phyloP scores from a whole-genome alignment of 306 rosid species.

The Fragaria iinumae region DNA sequence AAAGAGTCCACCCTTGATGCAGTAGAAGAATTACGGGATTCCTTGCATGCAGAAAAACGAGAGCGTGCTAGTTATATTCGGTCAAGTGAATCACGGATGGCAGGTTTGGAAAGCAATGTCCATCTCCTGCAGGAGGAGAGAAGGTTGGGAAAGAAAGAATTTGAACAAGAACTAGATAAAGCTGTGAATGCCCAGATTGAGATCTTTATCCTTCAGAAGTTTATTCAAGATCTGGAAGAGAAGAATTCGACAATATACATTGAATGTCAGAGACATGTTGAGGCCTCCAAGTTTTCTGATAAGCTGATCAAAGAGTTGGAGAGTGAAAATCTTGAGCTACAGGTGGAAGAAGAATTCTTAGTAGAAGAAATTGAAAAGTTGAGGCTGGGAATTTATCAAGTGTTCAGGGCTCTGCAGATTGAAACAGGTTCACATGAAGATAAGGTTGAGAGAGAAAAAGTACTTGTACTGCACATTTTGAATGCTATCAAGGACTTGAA shows the following conservation, averaged over 20 bases:
- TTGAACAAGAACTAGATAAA: conserved; percentile 81
- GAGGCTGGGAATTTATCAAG: conserved; percentile 56
- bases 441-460: conserved; percentile 49
- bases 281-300: conserved; percentile 74
- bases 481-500: conserved; percentile 61
- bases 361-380: conserved; percentile 75
- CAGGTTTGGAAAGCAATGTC: conserved; percentile 59
- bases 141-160: conserved; percentile 65
- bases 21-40: conserved; percentile 63
- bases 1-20: conserved; percentile 51
- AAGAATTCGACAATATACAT: conserved; percentile 54
- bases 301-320: conserved; percentile 83
- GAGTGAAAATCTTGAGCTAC: conserved; percentile 88
- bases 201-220: conserved; percentile 89
- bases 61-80: conserved; percentile 57
- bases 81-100: conserved; percentile 59
- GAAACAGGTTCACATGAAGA: conserved; percentile 41
- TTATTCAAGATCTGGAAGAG: conserved; percentile 87
- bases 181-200: conserved; percentile 91
- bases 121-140: conserved; percentile 60
- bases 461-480: conserved; percentile 49
- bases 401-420: conserved; percentile 65
- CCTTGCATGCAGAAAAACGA: conserved; percentile 58
- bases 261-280: conserved; percentile 74
- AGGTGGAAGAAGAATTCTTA: conserved; percentile 78